These are phyloP conservation scores for Leccinum aurantiacum DNA, from an alignment of 768 basidiomycete genomes.

Conservation along the genomic window DNA sequence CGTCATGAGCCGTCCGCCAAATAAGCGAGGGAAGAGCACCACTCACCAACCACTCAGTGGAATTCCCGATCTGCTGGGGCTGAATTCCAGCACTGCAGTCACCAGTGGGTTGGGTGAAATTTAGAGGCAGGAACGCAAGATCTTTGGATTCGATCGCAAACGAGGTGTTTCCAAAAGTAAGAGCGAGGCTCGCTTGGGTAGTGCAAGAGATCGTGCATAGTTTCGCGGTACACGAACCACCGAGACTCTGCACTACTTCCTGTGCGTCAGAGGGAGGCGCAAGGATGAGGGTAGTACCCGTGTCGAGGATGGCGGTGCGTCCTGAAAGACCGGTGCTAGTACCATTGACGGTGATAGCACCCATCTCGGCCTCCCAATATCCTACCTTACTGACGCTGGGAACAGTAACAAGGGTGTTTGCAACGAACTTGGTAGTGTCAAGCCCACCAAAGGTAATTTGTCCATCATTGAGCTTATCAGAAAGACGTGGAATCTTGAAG, in stretches of 20 bases:
- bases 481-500: slow-evolving; percentile 76
- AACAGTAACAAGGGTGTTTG: slow-evolving; percentile 55
- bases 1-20: background rate
- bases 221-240: slow-evolving; percentile 49
- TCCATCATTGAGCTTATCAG: slow-evolving; percentile 65
- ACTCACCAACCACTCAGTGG: slow-evolving; percentile 68
- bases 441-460: slow-evolving; percentile 81
- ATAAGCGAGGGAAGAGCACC: background rate
- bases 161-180: slow-evolving; percentile 55
- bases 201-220: slow-evolving; percentile 68
- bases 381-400: slow-evolving; percentile 63
- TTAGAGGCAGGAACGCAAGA: slow-evolving; percentile 56
- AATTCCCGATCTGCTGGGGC: slow-evolving; percentile 56
- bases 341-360: slow-evolving; percentile 59
- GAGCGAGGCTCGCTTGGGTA: slow-evolving; percentile 48
- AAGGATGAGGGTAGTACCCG: slow-evolving; percentile 47
- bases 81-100: slow-evolving; percentile 73
- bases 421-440: slow-evolving; percentile 67
- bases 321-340: slow-evolving; percentile 47
- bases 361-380: slow-evolving; percentile 79
- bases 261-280: slow-evolving; percentile 49
- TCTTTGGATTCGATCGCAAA: slow-evolving; percentile 70
- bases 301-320: slow-evolving; percentile 69
- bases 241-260: slow-evolving; percentile 58
- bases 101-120: slow-evolving; percentile 51